Percentiles rank a stretch among this genome's conserved stretches.
phyloP scores from a whole-genome alignment of 352 stramenopile species.

The Elongisporangium undulatum region DNA sequence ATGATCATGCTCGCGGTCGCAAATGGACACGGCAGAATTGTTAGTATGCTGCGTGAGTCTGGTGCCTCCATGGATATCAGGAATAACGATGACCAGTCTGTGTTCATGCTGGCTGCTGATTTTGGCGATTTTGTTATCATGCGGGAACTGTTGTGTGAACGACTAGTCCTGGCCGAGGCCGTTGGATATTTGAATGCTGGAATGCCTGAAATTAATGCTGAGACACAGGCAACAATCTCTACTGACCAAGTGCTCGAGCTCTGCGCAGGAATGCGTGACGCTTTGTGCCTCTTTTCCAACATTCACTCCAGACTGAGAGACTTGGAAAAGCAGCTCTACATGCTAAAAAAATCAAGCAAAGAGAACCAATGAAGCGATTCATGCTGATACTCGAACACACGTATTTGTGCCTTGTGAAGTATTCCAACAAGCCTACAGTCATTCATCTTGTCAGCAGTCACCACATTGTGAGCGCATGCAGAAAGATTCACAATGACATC shows the following conservation, averaged over 20 bases:
- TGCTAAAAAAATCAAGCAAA: background rate
- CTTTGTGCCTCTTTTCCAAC: no score
- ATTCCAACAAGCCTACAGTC: background rate
- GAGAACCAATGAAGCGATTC: background rate
- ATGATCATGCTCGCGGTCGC: background rate
- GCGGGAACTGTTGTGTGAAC: background rate
- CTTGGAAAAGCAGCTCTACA: background rate
- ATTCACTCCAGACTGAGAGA: background rate
- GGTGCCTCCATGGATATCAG: background rate
- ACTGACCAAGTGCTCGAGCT: no score
- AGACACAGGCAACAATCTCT: no score
- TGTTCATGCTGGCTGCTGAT: background rate
- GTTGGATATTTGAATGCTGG: background rate
- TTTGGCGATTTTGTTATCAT: background rate
- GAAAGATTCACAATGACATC: background rate
- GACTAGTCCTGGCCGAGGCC: background rate
- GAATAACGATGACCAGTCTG: background rate
- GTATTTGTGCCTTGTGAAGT: background rate
- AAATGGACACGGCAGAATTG: background rate
- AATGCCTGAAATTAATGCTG: background rate
- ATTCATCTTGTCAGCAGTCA: background rate
- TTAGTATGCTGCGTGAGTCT: background rate
- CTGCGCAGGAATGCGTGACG: no score
- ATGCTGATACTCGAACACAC: background rate
- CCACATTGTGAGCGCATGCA: background rate